Conservation (phyloP, 2,329 filamentous ascomycete genomes). For the Penicillium sumatraense region DNA sequence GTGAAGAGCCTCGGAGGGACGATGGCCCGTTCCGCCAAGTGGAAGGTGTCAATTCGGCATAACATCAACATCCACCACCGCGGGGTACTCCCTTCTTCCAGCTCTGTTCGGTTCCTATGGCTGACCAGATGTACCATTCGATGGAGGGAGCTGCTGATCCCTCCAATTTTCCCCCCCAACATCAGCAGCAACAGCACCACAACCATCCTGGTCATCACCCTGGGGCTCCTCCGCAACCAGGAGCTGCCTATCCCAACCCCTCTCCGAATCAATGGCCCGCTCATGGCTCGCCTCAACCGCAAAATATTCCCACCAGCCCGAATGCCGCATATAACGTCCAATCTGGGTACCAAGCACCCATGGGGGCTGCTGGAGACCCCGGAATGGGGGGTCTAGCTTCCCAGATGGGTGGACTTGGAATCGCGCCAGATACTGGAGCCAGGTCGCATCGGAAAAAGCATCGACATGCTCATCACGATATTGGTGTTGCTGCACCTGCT, state of each 20-base stretch:
- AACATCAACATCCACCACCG: slow-evolving; percentile 25
- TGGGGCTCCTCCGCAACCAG: slow-evolving; percentile 44
- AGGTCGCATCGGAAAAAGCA: slow-evolving; percentile 82
- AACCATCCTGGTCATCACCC: slow-evolving; percentile 42
- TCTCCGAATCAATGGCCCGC: slow-evolving; percentile 38
- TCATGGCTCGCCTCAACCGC: slow-evolving; percentile 34
- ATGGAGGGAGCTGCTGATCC: slow-evolving; percentile 50
- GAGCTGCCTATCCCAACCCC: slow-evolving; percentile 39
- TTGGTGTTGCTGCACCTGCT: slow-evolving; percentile 61
- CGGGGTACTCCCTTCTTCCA: slow-evolving; percentile 13
- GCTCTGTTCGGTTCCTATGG: slow-evolving; percentile 35
- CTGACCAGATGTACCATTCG: slow-evolving; percentile 48
- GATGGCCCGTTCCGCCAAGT: slow-evolving; percentile 30
- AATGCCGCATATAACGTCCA: slow-evolving; percentile 32
- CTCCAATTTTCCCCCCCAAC: slow-evolving; percentile 58
- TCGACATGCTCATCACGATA: slow-evolving; percentile 85
- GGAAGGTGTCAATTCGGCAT: slow-evolving; percentile 40
- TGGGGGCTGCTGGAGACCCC: slow-evolving; percentile 33
- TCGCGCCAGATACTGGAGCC: slow-evolving; percentile 57
- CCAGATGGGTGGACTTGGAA: slow-evolving; percentile 78
- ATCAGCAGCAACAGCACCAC: slow-evolving; percentile 26
- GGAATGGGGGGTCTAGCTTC: slow-evolving; percentile 52
- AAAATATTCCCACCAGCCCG: slow-evolving; percentile 28
- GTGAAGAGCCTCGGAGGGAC: slow-evolving; percentile 31
- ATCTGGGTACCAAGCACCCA: slow-evolving; percentile 27